Base-by-base conservation (phyloP, 1,284 basidiomycete genomes). In the Tilletia caries region DNA sequence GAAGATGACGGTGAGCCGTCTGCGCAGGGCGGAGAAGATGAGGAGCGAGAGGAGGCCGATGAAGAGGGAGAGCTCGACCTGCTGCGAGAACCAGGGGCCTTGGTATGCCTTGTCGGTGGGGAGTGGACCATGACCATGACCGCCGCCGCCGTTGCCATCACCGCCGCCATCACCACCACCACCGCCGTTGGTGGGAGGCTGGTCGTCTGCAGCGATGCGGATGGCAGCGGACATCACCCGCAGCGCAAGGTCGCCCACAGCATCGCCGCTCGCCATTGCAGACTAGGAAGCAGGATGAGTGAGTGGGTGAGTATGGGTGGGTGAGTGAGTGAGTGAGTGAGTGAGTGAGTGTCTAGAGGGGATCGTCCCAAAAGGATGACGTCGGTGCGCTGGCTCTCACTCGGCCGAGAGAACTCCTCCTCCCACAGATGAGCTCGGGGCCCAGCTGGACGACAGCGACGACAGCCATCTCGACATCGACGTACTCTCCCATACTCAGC, bases 11-110 rank as follows among this genome's bases (percentile, higher is more conserved):
- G 93, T 92, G 91, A 92, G 95, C 80, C 91, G 86, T 3, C 89
- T 91, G 15, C 95, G 87, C 72, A 90, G 89, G 78, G 94, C 90
- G 18, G 91, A 94, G 85, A 98, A 98, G 15, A 92, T 80, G 27
- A 96, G 81, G 84, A 98, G 92, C 0, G 92, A 91, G 4, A 86
- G 82, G 2, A 93, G 54, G 1, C 95, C 96, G 71, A 98, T 89
- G 20, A 87, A 84, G 32, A 89, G 84, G 2, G 95, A 92, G 43
- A 98, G 88, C 0, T 87, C 84, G 37, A 97, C 86, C 83, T 98
- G 95, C 10, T 95, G 97, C 13, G 89, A 89, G 84, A 98, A 91
- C 93, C 93, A 95, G 23, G 92, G 92, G 0, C 93, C 93, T 60
- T 73, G 67, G 64, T 75, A 81, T 1, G 37, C 37, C 60, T 64